Evolutionary conservation across 2,329 filamentous ascomycete species (phyloP), one percentile per base, ranked within the genome.

Genomic region (Orbilia ellipsospora): DNA sequence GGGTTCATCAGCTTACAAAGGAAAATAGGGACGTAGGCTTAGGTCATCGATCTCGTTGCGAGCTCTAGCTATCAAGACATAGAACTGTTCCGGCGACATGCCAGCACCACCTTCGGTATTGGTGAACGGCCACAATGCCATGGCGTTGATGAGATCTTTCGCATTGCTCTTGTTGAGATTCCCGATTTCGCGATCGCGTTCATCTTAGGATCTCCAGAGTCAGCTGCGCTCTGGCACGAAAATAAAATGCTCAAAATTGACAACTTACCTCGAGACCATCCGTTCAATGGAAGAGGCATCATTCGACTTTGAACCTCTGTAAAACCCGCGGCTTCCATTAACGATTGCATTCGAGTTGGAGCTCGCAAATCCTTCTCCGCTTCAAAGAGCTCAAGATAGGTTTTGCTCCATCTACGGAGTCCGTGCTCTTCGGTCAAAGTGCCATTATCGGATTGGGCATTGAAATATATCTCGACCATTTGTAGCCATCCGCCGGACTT

Each of bases 391-490:
- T 86, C 84, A 78, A 74, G 90, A 83, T 80, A 92, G 91, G 65
- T 84, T 84, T 62, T 85, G 56, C 90, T 92, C 90, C 90, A 93
- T 15, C 50, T 81, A 68, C 84, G 81, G 61, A 93, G 84, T 1
- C 89, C 90, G 80, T 91, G 87, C 62, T 86, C 86, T 60, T 89
- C 86, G 10, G 88, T 89, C 79, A 95, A 83, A n/a, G 88, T 89
- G 4, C 93, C 93, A 79, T 92, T 96, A 78, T 94, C 89, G 0
- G 92, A 96, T 81, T 96, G 94, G 26, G 92, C 89, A 78, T 93
- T 92, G 81, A 90, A 90, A 80, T 96, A 93, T 79, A 94, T 87
- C 80, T 97, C 94, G n/a, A 92, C 88, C 86, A 96, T 90, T 80
- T 97, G 93, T 73, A 91, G 87, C 92, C 93, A 97, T 0, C 94